Evolutionary conservation across 2,329 filamentous ascomycete genomes (phyloP), one percentile per base, ranked within the genome.

Genomic region (Sclerotinia glacialis): DNA sequence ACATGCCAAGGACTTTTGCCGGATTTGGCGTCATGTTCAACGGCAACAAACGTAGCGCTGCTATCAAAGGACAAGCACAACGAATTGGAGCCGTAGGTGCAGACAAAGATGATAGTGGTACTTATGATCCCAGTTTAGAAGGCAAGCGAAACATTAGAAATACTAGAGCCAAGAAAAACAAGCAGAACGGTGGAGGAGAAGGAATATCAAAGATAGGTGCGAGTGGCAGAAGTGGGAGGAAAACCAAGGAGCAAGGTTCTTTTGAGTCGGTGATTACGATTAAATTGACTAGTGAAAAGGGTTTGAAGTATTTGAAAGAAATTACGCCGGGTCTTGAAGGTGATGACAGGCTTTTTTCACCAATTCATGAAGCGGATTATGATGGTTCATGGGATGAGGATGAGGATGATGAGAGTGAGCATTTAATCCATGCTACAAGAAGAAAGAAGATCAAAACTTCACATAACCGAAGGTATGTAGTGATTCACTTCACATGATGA

Each of bases 81-180:
- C 69, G 71, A 56, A 62, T 49, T 2, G 62, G 69, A 11, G 62
- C 68, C 12, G 70, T 66, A 4, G 73, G 63, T 12, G 59, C 71
- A n/a, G 74, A 76, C 56, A 58, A 69, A 34, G 74, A 76, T 64
- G 65, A 72, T 26, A 74, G 71, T 53, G 74, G 74, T 5, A 73
- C 68, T 5, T 76, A 74, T 56, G 69, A 75, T 60, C 73, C 73
- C 5, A 71, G 67, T 14, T 21, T 63, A 8, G 60, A 66, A 52
- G 34, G 61, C 12, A 63, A 60, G 47, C 9, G 47, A 8, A 47
- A 58, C 12, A 40, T 60, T 5, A 47, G 37, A 52, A 34, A 46
- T 44, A 66, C 60, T 44, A 34, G 16, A 34, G 34, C 37, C 12
- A 68, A 65, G 40, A 67, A 54, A 34, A 34, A 46, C 16, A 44